phyloP scores from a whole-genome alignment of 441 rosid genomes.

The Adansonia gregorii region DNA sequence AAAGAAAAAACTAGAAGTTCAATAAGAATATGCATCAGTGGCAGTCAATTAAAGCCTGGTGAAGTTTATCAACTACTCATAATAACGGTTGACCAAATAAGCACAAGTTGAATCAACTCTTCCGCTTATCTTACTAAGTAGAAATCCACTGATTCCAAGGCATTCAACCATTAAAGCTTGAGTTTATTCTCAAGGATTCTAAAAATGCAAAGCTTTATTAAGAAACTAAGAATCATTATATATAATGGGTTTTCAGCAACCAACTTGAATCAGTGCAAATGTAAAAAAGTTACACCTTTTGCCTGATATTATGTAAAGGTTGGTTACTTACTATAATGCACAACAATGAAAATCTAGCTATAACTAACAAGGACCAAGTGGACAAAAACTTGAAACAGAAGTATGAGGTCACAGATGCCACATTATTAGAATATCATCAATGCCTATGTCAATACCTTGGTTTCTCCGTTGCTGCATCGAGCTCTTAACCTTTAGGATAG shows the following conservation, averaged over 20 bases:
- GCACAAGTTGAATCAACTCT: not conserved
- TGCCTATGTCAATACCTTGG: slow-evolving; percentile 2
- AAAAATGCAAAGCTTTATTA: not conserved
- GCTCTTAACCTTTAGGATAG: not conserved
- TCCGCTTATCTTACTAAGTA: not conserved
- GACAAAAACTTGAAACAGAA: not conserved
- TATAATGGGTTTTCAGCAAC: not conserved
- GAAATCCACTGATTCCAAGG: not conserved
- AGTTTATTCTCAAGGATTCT: not conserved
- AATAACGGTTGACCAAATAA: too few relatives aligned
- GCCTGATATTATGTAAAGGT: not conserved
- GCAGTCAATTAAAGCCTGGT: not conserved
- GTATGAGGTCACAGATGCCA: not conserved
- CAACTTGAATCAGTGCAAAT: not conserved
- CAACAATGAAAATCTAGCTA: not conserved
- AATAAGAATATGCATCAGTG: not conserved
- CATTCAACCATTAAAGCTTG: not conserved
- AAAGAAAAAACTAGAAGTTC: too few relatives aligned
- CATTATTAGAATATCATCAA: not conserved
- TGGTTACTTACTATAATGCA: not conserved
- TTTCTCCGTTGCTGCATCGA: not conserved
- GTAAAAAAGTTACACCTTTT: too few relatives aligned
- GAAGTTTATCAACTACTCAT: not conserved
- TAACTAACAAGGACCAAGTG: not conserved
- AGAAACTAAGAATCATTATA: not conserved